Percentiles rank a stretch among this genome's conserved stretches.
Evolutionary conservation across 768 basidiomycete species (phyloP).

Genomic region (Lactarius tabidus): DNA sequence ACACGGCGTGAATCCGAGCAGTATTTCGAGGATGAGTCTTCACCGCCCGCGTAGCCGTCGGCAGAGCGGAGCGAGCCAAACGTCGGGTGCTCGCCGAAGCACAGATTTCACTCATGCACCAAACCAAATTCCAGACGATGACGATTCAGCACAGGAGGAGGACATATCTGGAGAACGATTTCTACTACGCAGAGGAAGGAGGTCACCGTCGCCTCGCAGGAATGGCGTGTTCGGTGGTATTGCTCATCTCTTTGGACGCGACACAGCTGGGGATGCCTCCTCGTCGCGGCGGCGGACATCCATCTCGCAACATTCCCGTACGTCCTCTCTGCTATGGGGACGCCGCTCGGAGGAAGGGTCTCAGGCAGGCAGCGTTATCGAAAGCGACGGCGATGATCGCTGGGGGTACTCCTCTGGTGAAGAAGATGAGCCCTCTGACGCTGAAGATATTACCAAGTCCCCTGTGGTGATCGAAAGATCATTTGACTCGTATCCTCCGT

Average conservation of each 20-base stretch:
- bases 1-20: constrained; percentile 66
- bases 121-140: constrained; percentile 17
- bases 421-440: constrained; percentile 52
- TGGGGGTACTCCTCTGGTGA: constrained; percentile 94
- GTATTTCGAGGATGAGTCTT: constrained; percentile 64
- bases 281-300: constrained; percentile 48
- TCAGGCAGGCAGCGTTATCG: constrained; percentile 55
- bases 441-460: constrained; percentile 38
- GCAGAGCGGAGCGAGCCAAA: constrained; percentile 34
- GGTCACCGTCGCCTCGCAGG: constrained; percentile 30
- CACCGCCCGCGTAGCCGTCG: constrained; percentile 44
- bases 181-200: constrained; percentile 19
- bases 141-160: constrained; percentile 22
- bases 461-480: constrained; percentile 52
- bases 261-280: constrained; percentile 33
- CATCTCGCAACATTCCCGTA: constrained; percentile 52
- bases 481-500: constrained; percentile 68
- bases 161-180: constrained; percentile 19
- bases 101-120: constrained; percentile 12
- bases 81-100: constrained; percentile 9
- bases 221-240: constrained; percentile 58
- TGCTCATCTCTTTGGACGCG: constrained; percentile 56
- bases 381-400: constrained; percentile 55
- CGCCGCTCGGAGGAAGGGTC: constrained; percentile 55
- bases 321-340: constrained; percentile 47